Conservation (phyloP, 306 rosid genomes). For the Urtica urens region DNA sequence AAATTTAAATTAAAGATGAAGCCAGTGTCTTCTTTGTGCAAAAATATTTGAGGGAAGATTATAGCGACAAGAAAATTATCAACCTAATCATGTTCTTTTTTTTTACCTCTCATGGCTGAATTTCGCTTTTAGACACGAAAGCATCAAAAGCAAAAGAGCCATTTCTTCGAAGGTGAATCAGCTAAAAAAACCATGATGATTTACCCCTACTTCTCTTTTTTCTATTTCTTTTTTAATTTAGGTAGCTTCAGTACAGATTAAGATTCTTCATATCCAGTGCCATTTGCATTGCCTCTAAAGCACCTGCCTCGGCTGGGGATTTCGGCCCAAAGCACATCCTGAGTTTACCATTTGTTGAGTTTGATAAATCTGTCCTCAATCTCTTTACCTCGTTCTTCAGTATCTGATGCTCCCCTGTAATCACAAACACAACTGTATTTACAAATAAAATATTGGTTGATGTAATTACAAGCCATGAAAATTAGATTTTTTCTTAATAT, state of each 20-base stretch:
- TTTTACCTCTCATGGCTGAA: slow-evolving; percentile 2
- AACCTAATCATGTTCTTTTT: no score
- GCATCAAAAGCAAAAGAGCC: background rate
- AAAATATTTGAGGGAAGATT: no score
- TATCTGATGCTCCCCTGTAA: slow-evolving; percentile 26
- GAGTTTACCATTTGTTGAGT: slow-evolving; percentile 6
- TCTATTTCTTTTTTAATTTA: no score
- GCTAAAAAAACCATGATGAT: slow-evolving; percentile 4
- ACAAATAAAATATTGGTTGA: no score
- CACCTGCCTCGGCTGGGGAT: slow-evolving; percentile 9
- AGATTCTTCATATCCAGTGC: slow-evolving; percentile 13
- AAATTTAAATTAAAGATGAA: background rate
- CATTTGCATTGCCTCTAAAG: slow-evolving; percentile 12
- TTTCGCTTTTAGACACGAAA: background rate
- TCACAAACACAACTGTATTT: no score
- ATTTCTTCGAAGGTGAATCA: background rate
- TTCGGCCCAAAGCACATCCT: slow-evolving; percentile 16
- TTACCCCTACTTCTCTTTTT: background rate
- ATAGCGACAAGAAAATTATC: no score
- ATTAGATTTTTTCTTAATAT: no score
- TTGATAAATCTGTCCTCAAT: slow-evolving; percentile 13
- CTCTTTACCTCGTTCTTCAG: slow-evolving; percentile 20
- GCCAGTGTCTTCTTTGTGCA: no score
- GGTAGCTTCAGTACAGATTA: slow-evolving; percentile 7
- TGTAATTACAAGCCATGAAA: no score